Conservation (phyloP, 1,284 basidiomycete species). For the Rhodotorula sp. region DNA sequence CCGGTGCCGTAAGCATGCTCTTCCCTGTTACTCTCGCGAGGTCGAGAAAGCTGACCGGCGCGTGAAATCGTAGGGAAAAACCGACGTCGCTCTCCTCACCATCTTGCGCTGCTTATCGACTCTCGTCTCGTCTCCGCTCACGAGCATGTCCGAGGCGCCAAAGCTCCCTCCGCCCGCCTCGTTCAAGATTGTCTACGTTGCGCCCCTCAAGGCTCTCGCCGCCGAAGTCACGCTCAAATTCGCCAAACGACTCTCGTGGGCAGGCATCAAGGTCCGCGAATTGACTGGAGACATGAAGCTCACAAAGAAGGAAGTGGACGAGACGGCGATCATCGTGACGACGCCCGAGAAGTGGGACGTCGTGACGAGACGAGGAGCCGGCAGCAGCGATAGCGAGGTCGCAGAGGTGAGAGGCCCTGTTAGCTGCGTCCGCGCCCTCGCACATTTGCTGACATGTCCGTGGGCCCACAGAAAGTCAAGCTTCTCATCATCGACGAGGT, state of each 20-base stretch:
- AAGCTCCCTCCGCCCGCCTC: conserved; percentile 40
- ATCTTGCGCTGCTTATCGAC: conserved; percentile 62
- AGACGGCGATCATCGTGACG: conserved; percentile 97
- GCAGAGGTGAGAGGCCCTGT: conserved; percentile 63
- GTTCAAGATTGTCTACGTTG: conserved; percentile 98
- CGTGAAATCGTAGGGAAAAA: conserved; percentile 74
- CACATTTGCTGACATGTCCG: not conserved
- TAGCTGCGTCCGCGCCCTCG: fast-evolving
- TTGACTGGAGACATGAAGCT: conserved; percentile 99
- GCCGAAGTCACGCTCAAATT: conserved; percentile 94
- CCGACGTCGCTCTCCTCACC: conserved; percentile 93
- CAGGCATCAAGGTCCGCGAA: conserved; percentile 82
- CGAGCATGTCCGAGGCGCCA: conserved; percentile 47
- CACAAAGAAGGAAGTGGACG: conserved; percentile 87
- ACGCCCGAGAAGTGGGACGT: conserved; percentile 99
- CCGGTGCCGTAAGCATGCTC: conserved; percentile 72
- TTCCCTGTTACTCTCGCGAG: not conserved
- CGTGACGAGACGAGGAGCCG: conserved; percentile 93
- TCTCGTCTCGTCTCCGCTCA: conserved; percentile 59
- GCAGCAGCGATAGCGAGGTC: conserved; percentile 79
- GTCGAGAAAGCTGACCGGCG: not conserved
- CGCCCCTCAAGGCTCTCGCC: conserved; percentile 98
- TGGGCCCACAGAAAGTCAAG: conserved; percentile 69
- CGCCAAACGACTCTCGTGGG: conserved; percentile 83
- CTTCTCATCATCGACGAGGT: conserved; percentile 98